Evolutionary conservation across 2,329 filamentous ascomycete species (phyloP).

Genomic region (Xylaria sp.): DNA sequence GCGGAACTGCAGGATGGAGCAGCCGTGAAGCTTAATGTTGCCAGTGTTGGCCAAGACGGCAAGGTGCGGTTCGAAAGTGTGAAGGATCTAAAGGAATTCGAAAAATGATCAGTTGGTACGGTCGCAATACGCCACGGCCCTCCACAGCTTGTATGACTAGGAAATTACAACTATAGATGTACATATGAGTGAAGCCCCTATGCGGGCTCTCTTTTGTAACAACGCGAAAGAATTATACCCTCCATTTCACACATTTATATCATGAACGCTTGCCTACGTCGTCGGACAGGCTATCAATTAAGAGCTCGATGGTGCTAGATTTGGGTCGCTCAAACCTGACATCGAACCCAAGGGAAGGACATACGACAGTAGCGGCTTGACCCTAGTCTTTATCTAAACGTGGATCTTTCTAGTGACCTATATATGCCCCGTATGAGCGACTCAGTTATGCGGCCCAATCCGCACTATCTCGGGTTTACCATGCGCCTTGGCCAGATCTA

Average conservation of each 20-base stretch:
- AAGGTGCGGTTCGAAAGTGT: conserved; percentile 69
- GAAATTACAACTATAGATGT: conserved; percentile 18
- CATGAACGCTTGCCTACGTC: not conserved
- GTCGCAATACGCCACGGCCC: not conserved
- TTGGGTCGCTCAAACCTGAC: not conserved
- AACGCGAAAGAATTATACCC: conserved; percentile 13
- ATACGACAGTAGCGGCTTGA: not conserved
- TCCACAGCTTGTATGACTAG: conserved; percentile 25
- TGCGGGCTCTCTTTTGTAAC: conserved; percentile 15
- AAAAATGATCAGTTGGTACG: conserved; percentile 29
- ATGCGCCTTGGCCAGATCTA: not conserved
- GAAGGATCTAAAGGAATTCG: conserved; percentile 63
- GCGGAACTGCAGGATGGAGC: conserved; percentile 43
- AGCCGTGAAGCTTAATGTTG: conserved; percentile 58
- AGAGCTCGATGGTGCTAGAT: not conserved
- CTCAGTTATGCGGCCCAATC: not conserved
- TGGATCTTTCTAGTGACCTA: no score
- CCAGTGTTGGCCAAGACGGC: conserved; percentile 62
- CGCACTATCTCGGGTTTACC: not conserved
- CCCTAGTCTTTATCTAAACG: no score
- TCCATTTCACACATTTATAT: not conserved
- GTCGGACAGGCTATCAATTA: not conserved
- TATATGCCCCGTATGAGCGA: not conserved
- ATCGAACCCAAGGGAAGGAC: not conserved
- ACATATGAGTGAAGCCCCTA: conserved; percentile 12